A percentile compares a stretch with the other conserved stretches of the same genome.
These are phyloP conservation scores for Backusella morwellensis DNA, from an alignment of 192 early-diverging fungal species.

Conservation along the genomic window DNA sequence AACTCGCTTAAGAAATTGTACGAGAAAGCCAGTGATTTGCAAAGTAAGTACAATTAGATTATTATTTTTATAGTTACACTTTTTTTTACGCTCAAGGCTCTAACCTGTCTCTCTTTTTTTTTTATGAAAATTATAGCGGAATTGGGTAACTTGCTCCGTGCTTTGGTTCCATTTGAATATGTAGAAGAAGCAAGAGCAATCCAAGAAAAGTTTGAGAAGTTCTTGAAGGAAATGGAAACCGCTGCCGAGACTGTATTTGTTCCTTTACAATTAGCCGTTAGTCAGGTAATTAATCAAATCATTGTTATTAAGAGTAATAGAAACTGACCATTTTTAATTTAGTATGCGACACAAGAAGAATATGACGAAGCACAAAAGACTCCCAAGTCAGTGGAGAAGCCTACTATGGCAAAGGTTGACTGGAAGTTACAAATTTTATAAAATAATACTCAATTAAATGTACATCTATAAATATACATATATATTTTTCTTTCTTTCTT, in stretches of 20 bases:
- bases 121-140: constrained; percentile 35
- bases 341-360: constrained; percentile 22
- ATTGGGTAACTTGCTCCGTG: constrained; percentile 52
- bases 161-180: constrained; percentile 47
- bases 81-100: constrained; percentile 23
- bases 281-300: constrained; percentile 11
- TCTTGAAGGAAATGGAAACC: constrained; percentile 43
- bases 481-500: not conserved
- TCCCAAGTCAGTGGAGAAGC: constrained; percentile 27
- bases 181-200: constrained; percentile 45
- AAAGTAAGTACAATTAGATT: constrained; percentile 43
- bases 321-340: not conserved
- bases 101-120: constrained; percentile 33
- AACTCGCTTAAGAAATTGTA: constrained; percentile 65
- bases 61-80: not conserved
- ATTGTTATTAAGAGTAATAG: not conserved
- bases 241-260: constrained; percentile 52
- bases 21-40: constrained; percentile 50
- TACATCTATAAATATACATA: not conserved
- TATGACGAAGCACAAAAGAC: not conserved
- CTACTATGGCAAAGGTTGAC: constrained; percentile 17
- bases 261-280: constrained; percentile 32
- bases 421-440: constrained; percentile 37
- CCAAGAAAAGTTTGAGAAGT: constrained; percentile 44
- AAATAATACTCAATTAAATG: not conserved